These are phyloP conservation scores for Aspergillus conjunctus DNA, from an alignment of 495 filamentous ascomycete species.

Conservation along the genomic window DNA sequence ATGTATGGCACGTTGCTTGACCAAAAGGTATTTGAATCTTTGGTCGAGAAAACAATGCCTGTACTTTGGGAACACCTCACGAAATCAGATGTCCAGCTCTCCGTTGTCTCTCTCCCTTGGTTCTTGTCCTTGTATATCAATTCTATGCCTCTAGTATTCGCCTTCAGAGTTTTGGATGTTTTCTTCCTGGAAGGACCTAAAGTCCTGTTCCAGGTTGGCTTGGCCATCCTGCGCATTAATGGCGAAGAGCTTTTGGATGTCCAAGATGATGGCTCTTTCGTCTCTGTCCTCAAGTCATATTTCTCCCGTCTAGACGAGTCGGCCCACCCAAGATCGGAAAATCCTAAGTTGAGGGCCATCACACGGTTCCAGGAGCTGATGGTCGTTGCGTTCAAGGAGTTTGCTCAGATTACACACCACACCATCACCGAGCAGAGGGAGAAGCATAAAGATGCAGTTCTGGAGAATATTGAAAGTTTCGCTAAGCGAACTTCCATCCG, in stretches of 20 bases:
- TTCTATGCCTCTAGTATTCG: conserved; percentile 97
- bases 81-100: conserved; percentile 96
- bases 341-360: conserved; percentile 87
- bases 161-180: conserved; percentile 92
- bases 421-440: conserved; percentile 86
- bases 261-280: conserved; percentile 93
- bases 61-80: conserved; percentile 96
- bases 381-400: conserved; percentile 98
- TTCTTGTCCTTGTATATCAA: conserved; percentile 98
- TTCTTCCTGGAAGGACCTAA: conserved; percentile 98
- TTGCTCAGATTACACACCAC: conserved; percentile 89
- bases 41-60: conserved; percentile 98
- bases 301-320: conserved; percentile 93
- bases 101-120: conserved; percentile 96
- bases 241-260: conserved; percentile 97
- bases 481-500: conserved; percentile 94
- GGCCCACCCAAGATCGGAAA: conserved; percentile 91
- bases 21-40: conserved; percentile 93
- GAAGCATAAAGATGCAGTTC: conserved; percentile 88
- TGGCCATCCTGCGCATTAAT: conserved; percentile 96
- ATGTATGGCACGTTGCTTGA: conserved; percentile 98
- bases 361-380: conserved; percentile 97
- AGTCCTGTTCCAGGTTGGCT: conserved; percentile 92
- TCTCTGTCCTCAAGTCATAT: conserved; percentile 92
- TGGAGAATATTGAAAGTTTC: conserved; percentile 94